Conservation (phyloP, 129 eudicot genomes). For the Tanacetum coccineum region DNA sequence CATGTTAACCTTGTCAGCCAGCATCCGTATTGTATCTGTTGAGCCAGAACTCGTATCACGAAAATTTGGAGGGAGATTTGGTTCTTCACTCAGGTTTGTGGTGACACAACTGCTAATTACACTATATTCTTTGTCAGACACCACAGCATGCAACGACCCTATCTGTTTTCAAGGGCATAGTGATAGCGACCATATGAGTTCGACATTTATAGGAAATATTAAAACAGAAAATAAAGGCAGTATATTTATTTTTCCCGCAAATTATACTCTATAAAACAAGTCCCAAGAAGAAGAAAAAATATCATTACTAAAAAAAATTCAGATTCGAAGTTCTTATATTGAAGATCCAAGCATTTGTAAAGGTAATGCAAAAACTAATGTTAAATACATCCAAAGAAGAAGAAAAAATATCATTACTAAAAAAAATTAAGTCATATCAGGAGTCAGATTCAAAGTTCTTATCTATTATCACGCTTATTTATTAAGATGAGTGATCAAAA, state of each 20-base stretch:
- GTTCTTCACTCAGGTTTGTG: constrained; percentile 71
- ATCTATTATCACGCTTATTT: no score
- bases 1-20: constrained; percentile 87
- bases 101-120: constrained; percentile 63
- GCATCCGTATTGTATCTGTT: constrained; percentile 59
- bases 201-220: constrained; percentile 3
- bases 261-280: constrained; percentile 8
- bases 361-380: constrained; percentile 7
- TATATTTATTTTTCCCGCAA: background rate
- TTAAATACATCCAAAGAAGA: background rate
- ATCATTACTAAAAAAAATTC: constrained; percentile 9
- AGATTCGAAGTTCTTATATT: background rate
- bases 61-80: constrained; percentile 82
- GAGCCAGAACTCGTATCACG: constrained; percentile 63
- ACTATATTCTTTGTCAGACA: constrained; percentile 85
- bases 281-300: constrained; percentile 13
- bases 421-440: background rate
- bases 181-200: constrained; percentile 13
- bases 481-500: background rate
- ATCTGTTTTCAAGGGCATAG: constrained; percentile 46
- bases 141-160: constrained; percentile 72
- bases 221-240: constrained; percentile 16
- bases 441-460: background rate
- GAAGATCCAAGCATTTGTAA: no score
- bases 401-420: constrained; percentile 6